Evolutionary conservation across 2,329 filamentous ascomycete species (phyloP).

Genomic region (Biscogniauxia marginata): DNA sequence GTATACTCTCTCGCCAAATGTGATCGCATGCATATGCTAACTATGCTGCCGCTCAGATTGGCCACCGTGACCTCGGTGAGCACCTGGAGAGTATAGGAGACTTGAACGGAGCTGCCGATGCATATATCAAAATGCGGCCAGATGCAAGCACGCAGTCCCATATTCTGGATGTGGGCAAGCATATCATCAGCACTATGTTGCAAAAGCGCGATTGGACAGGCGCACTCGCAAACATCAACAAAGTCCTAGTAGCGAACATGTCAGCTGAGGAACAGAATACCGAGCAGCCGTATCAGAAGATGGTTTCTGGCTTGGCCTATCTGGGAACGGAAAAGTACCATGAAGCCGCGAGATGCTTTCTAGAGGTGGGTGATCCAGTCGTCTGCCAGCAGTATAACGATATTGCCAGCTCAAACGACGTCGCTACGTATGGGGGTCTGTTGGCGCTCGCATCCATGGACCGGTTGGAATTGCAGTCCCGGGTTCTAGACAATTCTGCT

Average conservation of each 20-base stretch:
- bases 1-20: not conserved
- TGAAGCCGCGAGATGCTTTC: slow-evolving; percentile 71
- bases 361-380: slow-evolving; percentile 55
- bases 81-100: slow-evolving; percentile 81
- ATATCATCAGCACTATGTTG: slow-evolving; percentile 72
- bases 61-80: slow-evolving; percentile 84
- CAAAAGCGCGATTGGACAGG: slow-evolving; percentile 76
- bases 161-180: slow-evolving; percentile 77
- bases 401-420: slow-evolving; percentile 78
- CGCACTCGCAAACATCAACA: slow-evolving; percentile 59
- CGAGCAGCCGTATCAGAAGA: slow-evolving; percentile 50
- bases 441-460: slow-evolving; percentile 89
- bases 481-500: slow-evolving; percentile 73
- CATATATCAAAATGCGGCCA: slow-evolving; percentile 84
- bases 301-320: slow-evolving; percentile 50
- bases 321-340: slow-evolving; percentile 46
- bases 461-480: slow-evolving; percentile 68
- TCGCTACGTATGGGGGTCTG: slow-evolving; percentile 89
- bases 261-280: slow-evolving; percentile 46
- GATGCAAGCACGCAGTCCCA: slow-evolving; percentile 84
- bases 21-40: slow-evolving; percentile 6
- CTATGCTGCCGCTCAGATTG: slow-evolving; percentile 65
- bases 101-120: slow-evolving; percentile 68
- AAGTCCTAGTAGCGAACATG: slow-evolving; percentile 56
- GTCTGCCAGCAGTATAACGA: slow-evolving; percentile 62